Conservation (phyloP, 208 protist genomes). For the Acanthamoeba polyphaga region DNA sequence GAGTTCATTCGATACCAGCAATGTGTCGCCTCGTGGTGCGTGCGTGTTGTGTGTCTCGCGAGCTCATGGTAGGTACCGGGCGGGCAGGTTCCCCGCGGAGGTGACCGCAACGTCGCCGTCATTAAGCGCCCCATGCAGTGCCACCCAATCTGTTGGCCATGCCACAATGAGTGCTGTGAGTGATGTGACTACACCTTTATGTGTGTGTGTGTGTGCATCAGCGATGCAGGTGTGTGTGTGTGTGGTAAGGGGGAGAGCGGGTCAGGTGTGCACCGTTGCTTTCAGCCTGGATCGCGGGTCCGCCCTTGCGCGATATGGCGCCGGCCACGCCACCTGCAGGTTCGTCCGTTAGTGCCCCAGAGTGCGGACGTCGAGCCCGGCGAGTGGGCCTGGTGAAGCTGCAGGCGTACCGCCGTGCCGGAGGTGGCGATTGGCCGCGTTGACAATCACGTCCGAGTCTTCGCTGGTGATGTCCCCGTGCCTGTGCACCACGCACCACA, state of each 20-base stretch:
- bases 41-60: not conserved
- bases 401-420: not conserved
- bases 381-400: not conserved
- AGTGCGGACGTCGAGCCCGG: not conserved
- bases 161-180: not conserved
- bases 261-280: not conserved
- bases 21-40: too few relatives aligned
- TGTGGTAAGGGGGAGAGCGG: not conserved
- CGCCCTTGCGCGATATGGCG: slow-evolving; percentile 47
- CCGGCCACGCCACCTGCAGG: slow-evolving; percentile 27
- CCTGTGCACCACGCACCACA: not conserved
- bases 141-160: not conserved
- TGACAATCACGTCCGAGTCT: slow-evolving; percentile 51
- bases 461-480: slow-evolving; percentile 68
- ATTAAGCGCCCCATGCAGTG: not conserved
- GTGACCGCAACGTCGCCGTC: slow-evolving; percentile 55
- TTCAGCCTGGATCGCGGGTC: slow-evolving; percentile 26
- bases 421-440: slow-evolving; percentile 48
- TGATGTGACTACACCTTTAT: not conserved
- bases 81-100: slow-evolving; percentile 6
- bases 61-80: not conserved
- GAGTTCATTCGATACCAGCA: too few relatives aligned
- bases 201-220: too few relatives aligned
- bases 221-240: too few relatives aligned
- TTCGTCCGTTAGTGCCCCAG: not conserved